Conservation (phyloP, 1,284 basidiomycete genomes). For the Blastosporella zonata region DNA sequence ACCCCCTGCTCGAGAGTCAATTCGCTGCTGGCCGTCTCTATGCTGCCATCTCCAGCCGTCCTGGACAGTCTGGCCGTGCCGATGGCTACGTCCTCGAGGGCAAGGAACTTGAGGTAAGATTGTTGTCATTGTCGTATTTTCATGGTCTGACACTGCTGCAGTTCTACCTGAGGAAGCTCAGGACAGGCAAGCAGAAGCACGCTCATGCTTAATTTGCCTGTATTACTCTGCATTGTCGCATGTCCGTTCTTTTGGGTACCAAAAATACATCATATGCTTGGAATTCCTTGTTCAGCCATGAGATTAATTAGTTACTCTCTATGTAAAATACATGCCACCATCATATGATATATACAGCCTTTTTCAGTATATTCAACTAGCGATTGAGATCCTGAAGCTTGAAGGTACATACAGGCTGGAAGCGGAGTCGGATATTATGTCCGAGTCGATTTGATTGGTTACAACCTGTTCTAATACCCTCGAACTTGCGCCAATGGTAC, state of each 20-base stretch:
- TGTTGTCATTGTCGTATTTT: constrained; percentile 1
- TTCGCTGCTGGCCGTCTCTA: constrained; percentile 89
- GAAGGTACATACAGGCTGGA: no score
- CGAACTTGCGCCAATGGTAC: constrained; percentile 13
- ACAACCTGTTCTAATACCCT: neutral
- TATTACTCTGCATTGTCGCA: constrained; percentile 3
- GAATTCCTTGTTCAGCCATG: constrained; percentile 7
- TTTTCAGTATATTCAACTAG: neutral
- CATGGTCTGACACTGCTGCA: constrained; percentile 27
- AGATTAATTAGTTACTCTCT: constrained; percentile 4
- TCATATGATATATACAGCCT: neutral
- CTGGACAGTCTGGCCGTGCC: constrained; percentile 90
- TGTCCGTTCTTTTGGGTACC: constrained; percentile 6
- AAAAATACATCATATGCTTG: constrained; percentile 16
- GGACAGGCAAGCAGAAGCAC: constrained; percentile 93
- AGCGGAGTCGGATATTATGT: no score
- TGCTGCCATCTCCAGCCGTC: constrained; percentile 87
- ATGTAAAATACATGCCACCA: constrained; percentile 6
- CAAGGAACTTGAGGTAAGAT: constrained; percentile 87
- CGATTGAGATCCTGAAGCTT: neutral
- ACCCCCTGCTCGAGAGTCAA: constrained; percentile 81
- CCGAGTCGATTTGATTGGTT: neutral
- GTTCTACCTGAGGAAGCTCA: constrained; percentile 94
- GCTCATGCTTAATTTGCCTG: constrained; percentile 43
- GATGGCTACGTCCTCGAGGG: constrained; percentile 97